Evolutionary conservation across 2,329 filamentous ascomycete genomes (phyloP), one percentile per base, ranked within the genome.

Genomic region (Arthrinium phaeospermum): DNA sequence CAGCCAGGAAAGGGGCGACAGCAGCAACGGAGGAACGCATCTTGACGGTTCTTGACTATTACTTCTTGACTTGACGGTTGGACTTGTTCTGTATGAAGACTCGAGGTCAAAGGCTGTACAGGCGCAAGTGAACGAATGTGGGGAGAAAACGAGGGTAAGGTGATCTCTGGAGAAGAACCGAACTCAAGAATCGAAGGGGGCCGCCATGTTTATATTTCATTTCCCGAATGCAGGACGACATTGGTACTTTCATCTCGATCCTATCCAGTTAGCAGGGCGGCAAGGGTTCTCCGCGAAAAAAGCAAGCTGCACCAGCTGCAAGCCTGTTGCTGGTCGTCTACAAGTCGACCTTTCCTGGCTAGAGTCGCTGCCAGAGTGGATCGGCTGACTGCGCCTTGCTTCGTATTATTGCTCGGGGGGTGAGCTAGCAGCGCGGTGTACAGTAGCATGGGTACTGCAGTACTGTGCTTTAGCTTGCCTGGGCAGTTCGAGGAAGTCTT

Each of bases 21-120:
- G 72, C 69, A 30, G 71, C 67, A 70, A 72, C 67, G 71, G 71
- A 74, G 51, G 69, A 74, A 73, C 73, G 73, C 73, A 74, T 74
- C 67, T 74, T 74, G 71, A 71, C 46, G 61, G 68, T 61, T 67
- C 27, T 61, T 70, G 57, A 64, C 34, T 64, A 64, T 22, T 64
- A 41, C 30, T 64, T 64, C 57, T 64, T 64, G 57, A 41, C 57
- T 41, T 64, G 57, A 41, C 57, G 13, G 30, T 41, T 64, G 57
- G 10, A 64, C 57, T 64, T 64, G 57, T 64, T 64, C 57, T 64
- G 57, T 64, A 64, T 13, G 57, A 41, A 64, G 57, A 41, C 57
- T 64, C 30, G 57, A 41, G 34, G 57, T 64, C 34, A 41, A 64
- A 64, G 57, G 57, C 57, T 64, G 57, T 64, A 64, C 57, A 64